Conservation (phyloP, 768 basidiomycete genomes). For the Trametes sanguinea region DNA sequence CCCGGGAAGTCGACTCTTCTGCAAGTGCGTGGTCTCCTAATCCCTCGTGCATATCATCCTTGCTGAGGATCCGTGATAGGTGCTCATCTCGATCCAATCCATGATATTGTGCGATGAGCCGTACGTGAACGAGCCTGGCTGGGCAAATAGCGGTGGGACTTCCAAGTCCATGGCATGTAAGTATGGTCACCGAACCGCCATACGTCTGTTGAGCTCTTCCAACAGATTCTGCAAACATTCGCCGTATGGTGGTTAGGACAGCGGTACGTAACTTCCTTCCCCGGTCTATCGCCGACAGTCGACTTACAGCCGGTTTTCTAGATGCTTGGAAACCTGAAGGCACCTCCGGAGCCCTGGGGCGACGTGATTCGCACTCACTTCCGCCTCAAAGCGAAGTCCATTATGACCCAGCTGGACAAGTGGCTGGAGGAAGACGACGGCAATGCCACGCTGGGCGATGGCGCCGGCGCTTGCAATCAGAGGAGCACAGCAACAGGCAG, state of each 20-base stretch:
- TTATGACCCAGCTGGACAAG: constrained; percentile 72
- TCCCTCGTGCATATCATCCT: neutral
- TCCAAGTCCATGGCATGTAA: constrained; percentile 77
- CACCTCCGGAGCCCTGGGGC: constrained; percentile 81
- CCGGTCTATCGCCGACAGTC: neutral
- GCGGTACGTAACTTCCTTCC: constrained; percentile 53
- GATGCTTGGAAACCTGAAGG: constrained; percentile 85
- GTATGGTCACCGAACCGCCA: constrained; percentile 23
- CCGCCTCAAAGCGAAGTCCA: constrained; percentile 73
- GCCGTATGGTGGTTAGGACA: constrained; percentile 88
- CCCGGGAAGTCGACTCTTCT: constrained; percentile 86
- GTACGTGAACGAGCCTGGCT: constrained; percentile 91
- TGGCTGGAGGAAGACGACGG: constrained; percentile 83
- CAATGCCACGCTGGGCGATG: constrained; percentile 54
- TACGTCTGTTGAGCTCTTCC: neutral
- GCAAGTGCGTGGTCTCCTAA: constrained; percentile 53
- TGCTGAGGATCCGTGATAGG: constrained; percentile 35
- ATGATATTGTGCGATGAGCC: constrained; percentile 96
- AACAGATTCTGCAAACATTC: constrained; percentile 86
- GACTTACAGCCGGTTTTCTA: constrained; percentile 31
- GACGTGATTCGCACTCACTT: constrained; percentile 92
- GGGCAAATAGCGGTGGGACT: constrained; percentile 73
- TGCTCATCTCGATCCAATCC: constrained; percentile 92
- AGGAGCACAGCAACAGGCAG: constrained; percentile 44
- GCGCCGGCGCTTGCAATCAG: constrained; percentile 52